A percentile compares a stretch with the other conserved stretches of the same genome.
Evolutionary conservation across 2,329 filamentous ascomycete species (phyloP).

Genomic region (Sordariomycetes sp.): DNA sequence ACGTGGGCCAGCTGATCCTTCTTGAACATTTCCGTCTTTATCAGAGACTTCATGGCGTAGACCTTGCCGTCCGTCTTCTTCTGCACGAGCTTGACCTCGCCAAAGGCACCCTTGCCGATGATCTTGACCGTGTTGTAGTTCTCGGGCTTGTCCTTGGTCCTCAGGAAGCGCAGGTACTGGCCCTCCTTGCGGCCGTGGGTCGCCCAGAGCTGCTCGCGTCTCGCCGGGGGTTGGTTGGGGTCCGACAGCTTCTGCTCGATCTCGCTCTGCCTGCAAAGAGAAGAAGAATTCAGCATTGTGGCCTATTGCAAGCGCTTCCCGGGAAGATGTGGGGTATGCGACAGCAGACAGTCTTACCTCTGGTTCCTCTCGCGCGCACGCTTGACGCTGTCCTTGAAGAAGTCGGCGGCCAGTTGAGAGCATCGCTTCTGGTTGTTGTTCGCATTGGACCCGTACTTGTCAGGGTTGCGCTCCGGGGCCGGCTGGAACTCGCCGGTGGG

Average conservation of each 20-base stretch:
- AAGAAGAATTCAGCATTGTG: neutral
- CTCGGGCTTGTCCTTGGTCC: conserved; percentile 82
- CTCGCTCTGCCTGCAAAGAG: conserved; percentile 62
- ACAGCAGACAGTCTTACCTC: conserved; percentile 42
- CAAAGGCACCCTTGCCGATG: conserved; percentile 97
- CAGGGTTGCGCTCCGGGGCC: conserved; percentile 75
- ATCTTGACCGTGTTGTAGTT: conserved; percentile 97
- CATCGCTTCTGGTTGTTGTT: conserved; percentile 62
- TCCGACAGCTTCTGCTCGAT: conserved; percentile 77
- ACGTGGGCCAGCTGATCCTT: conserved; percentile 97
- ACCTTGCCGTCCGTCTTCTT: conserved; percentile 94
- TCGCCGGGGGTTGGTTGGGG: conserved; percentile 56
- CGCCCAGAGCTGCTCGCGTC: conserved; percentile 76
- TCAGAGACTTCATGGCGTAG: conserved; percentile 94
- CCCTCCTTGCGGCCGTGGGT: conserved; percentile 79
- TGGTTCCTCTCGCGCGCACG: conserved; percentile 89
- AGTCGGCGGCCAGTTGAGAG: conserved; percentile 63
- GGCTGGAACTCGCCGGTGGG: conserved; percentile 62
- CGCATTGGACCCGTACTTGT: conserved; percentile 54
- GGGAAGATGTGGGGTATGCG: neutral
- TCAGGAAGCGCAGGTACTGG: conserved; percentile 84
- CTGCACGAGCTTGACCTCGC: conserved; percentile 94
- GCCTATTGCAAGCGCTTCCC: neutral
- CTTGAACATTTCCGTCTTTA: conserved; percentile 99
- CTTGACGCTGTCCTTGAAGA: conserved; percentile 98